Base-by-base conservation (phyloP, 2,329 filamentous ascomycete genomes). In the Pseudogymnoascus sp. region DNA sequence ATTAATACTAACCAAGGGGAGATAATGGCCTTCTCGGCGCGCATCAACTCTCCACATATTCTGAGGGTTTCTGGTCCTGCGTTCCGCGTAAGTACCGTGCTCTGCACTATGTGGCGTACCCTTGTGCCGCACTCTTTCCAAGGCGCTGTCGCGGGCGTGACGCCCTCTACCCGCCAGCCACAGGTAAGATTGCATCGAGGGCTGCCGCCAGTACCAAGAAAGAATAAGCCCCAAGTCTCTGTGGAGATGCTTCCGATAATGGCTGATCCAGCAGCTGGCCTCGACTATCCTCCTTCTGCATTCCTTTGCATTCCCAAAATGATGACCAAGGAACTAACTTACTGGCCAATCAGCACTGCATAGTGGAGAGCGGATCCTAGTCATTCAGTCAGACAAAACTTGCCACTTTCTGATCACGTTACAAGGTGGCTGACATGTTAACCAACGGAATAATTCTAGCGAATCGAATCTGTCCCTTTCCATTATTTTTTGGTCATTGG, bases 221-320 rank as follows among this genome's bases (percentile, higher is more conserved):
- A 55, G 48, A 55, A 33, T n/a, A 55, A 55, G 48, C n/a, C 48
- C 48, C 48, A 55, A 17, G 48, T 55, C 48, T 33, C 33, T 33
- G 27, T 29, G 48, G 48, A 33, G 27, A 12, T 33, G 48, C 48
- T 55, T 9, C 48, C 48, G 27, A 55, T 55, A 27, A 17, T 33
- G 48, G 48, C 13, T 55, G 48, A 33, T 5, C n/a, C 4, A 55
- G 48, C n/a, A 55, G 27, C 5, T 17, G 33, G 5, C 48, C 10
- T 51, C 25, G n/a, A 33, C 27, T 21, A 21, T 21, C 48, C 48
- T 55, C 21, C 48, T 2, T 33, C 9, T 55, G 15, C n/a, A n/a
- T 15, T 55, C 17, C 29, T 33, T 12, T 55, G 27, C 8, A 31
- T 33, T 33, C 48, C 48, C 27, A 55, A 55, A 55, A 2, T 8